Base-by-base conservation (phyloP, 164 flowering plant species). In the Aristolochia californica region DNA sequence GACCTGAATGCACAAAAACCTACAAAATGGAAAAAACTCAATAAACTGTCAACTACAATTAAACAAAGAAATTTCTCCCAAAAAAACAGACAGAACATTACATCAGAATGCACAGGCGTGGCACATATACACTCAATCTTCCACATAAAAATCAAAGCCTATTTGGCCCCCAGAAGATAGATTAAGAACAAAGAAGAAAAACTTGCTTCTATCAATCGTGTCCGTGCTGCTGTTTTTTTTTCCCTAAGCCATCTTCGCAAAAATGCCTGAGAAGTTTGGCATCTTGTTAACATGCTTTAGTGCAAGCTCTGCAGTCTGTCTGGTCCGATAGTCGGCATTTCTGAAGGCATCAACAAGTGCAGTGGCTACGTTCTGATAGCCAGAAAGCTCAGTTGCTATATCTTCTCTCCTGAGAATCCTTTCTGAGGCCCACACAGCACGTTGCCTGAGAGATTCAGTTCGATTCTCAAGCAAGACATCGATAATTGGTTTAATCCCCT, bases 321-420 rank as follows among this genome's bases (percentile, higher is more conserved):
- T 65, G 17, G 97, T 89, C 55, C 77, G 72, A 58, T 75, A 80
- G 59, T 93, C 97, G 20, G 75, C 96, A 68, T 85, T 74, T 51
- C 84, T 85, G 79, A 87, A 93, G 23, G 97, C 96, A 72, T 93
- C 99, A 11, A 93, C 96, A 24, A 93, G 85, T 12, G 96, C 99
- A n/a, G 95, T 73, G 57, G 80, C 73, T 49, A 87, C 75, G 66
- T 81, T 89, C 15, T 72, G 93, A 71, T 85, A 74, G 7, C 78
- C 69, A 34, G 77, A 61, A 49, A 73, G 60, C 48, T 70, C 71
- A 43, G n/a, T 26, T 2, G 77, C 74, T 21, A 70, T 67, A 20
- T 70, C 77, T 30, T 64, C 74, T 13, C 59, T 69, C 53, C 77
- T 63, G 55, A 70, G 43, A 51, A 73, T 47, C 58, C 77, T 66